Percentiles rank a stretch among this genome's conserved stretches.
Conservation (phyloP, 192 early-diverging fungal species). For the Coemansia sp. region DNA sequence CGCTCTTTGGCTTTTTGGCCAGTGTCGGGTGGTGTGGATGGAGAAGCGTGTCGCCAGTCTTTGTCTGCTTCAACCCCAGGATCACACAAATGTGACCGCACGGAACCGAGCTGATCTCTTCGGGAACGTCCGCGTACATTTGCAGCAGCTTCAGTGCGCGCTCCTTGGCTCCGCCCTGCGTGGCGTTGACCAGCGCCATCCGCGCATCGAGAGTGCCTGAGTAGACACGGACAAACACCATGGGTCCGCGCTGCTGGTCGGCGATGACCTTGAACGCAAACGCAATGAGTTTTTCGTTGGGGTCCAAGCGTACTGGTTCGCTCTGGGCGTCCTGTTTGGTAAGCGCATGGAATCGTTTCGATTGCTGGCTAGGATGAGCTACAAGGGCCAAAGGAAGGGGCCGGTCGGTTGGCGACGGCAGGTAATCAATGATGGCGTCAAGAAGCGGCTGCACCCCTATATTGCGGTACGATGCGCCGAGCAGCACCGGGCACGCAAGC, state of each 20-base stretch:
- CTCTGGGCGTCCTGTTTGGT: neutral
- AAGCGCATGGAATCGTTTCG: neutral
- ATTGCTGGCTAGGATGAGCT: neutral
- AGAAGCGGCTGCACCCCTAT: slow-evolving; percentile 91
- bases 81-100: slow-evolving; percentile 87
- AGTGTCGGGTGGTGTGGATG: slow-evolving; percentile 56
- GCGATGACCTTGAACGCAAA: slow-evolving; percentile 94
- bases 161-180: slow-evolving; percentile 65
- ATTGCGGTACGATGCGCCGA: slow-evolving; percentile 85
- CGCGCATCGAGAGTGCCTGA: slow-evolving; percentile 72
- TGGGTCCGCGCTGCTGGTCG: slow-evolving; percentile 79
- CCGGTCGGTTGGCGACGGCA: slow-evolving; percentile 78
- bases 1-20: neutral
- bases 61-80: slow-evolving; percentile 77
- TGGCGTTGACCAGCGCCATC: slow-evolving; percentile 67
- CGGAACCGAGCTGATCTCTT: slow-evolving; percentile 71
- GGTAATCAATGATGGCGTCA: slow-evolving; percentile 82
- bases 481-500: slow-evolving; percentile 78
- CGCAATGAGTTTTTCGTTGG: slow-evolving; percentile 69
- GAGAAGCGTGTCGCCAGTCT: slow-evolving; percentile 84
- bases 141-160: slow-evolving; percentile 79
- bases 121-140: slow-evolving; percentile 88
- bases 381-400: slow-evolving; percentile 31
- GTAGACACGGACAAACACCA: slow-evolving; percentile 92
- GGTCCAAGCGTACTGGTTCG: slow-evolving; percentile 34